Evolutionary conservation across 371 early-diverging fungal species (phyloP).

Genomic region (Caulochytrium protostelioides): DNA sequence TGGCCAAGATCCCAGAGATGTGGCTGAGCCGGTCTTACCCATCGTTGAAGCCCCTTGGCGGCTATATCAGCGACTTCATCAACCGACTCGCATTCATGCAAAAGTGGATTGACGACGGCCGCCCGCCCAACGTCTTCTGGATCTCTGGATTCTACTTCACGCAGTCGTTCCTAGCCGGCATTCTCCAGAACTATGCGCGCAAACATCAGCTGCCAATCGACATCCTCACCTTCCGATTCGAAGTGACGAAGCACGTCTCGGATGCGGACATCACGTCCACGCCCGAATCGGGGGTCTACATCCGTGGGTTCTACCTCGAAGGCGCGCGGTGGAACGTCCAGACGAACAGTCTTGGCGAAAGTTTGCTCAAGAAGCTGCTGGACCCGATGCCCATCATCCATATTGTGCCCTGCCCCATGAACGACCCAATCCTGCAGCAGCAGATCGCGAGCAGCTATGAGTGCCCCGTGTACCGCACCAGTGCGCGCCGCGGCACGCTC

Average conservation of each 20-base stretch:
- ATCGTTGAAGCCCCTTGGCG: conserved; percentile 29
- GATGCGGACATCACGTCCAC: conserved; percentile 5
- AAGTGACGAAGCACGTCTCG: conserved; percentile 16
- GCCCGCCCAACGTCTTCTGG: conserved; percentile 32
- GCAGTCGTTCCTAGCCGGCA: conserved; percentile 32
- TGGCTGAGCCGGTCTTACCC: conserved; percentile 34
- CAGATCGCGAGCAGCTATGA: conserved; percentile 15
- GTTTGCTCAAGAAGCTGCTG: conserved; percentile 18
- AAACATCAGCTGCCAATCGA: conserved; percentile 33
- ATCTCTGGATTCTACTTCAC: conserved; percentile 37
- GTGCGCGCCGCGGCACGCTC: conserved; percentile 23
- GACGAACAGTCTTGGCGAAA: conserved; percentile 18
- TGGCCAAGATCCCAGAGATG: conserved; percentile 29
- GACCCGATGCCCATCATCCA: conserved; percentile 26
- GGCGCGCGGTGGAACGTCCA: conserved; percentile 27
- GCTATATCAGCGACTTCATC: conserved; percentile 23
- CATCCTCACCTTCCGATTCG: conserved; percentile 19
- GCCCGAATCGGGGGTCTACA: conserved; percentile 28
- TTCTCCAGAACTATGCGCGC: conserved; percentile 33
- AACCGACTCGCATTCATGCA: conserved; percentile 23
- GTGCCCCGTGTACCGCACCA: conserved; percentile 36
- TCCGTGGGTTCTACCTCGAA: conserved; percentile 29
- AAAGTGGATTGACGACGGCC: conserved; percentile 23
- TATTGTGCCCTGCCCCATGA: conserved; percentile 17
- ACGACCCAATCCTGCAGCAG: conserved; percentile 12